Conservation (phyloP, 2,329 filamentous ascomycete genomes). For the Stachybotrys echinatus region DNA sequence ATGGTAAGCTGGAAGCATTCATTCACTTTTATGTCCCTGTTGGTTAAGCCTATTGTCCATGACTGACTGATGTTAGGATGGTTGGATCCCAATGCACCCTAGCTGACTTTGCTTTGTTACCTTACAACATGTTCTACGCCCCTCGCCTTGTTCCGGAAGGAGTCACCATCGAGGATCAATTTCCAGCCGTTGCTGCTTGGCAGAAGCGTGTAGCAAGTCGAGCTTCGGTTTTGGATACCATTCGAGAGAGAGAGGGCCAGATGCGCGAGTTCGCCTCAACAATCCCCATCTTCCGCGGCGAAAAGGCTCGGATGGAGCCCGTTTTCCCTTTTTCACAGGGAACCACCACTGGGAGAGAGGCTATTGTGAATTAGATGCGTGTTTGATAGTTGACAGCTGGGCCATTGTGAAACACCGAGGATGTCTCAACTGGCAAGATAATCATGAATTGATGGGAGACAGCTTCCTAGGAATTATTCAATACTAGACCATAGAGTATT, state of each 20-base stretch:
- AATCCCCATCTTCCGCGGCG: constrained; percentile 1
- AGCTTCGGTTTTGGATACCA: neutral
- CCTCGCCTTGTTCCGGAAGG: neutral
- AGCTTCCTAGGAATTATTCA: no score
- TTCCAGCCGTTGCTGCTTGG: neutral
- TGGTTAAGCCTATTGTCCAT: neutral
- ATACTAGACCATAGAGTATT: no score
- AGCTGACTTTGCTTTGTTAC: neutral
- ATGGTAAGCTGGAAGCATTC: neutral
- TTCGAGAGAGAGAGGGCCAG: neutral
- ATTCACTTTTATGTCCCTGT: no score
- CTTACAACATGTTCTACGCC: constrained; percentile 2
- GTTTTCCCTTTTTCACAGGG: neutral
- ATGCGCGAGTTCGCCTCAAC: neutral
- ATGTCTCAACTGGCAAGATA: no score
- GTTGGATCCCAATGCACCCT: neutral
- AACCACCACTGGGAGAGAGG: no score
- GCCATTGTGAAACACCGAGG: no score
- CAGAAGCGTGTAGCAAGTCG: neutral
- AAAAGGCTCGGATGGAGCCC: constrained; percentile 1
- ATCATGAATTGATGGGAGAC: no score
- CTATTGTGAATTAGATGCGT: no score
- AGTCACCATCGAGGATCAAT: neutral
- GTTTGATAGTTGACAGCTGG: no score
- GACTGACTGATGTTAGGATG: neutral